Base-by-base conservation (phyloP, 371 early-diverging fungal species). In the Rhizopus arrhizus region DNA sequence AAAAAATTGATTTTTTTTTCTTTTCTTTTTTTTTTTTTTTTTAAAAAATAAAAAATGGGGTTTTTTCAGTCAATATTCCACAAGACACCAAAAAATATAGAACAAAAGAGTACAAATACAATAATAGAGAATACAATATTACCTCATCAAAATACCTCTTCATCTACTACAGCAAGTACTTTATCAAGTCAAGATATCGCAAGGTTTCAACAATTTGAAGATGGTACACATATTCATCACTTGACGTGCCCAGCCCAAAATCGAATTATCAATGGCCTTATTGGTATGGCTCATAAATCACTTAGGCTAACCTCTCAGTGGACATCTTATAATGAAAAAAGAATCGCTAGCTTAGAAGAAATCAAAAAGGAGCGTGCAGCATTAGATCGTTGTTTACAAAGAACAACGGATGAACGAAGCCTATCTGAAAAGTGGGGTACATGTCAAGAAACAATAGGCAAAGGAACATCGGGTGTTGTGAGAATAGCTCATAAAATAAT, bases 391-490 rank as follows among this genome's bases (percentile, higher is more conserved):
- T 64, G 65, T 16, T 46, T 74, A 15, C 60, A 51, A 42, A 59
- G 71, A 4, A 59, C 38, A 6, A 16, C 59, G 13, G 62, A 68
- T 2, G 58, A 48, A 6, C n/a, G 10, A 7, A 70, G 68, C 2
- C 43, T 83, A 33, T 61, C 66, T 1, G 63, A 73, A 46, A 83
- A 80, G 57, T 83, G 75, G 69, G 83, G 83, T n/a, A 68, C 67
- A 11, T 72, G 75, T 31, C 78, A 78, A n/a, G 78, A 81, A 59
- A 66, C 79, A 10, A 74, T 83, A 43, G 83, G 83, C 8, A 74
- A 73, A 48, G 83, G 83, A 31, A 72, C 81, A 0, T 81, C 76
- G 47, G 83, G 83, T 35, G 67, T 81, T 13, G 83, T 83, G 5
- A 66, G 78, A 32, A 62, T 81, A 47, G 73, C 71, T 40, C 80